Evolutionary conservation across 768 basidiomycete genomes (phyloP), one percentile per base, ranked within the genome.

Genomic region (Boletus huronensis): DNA sequence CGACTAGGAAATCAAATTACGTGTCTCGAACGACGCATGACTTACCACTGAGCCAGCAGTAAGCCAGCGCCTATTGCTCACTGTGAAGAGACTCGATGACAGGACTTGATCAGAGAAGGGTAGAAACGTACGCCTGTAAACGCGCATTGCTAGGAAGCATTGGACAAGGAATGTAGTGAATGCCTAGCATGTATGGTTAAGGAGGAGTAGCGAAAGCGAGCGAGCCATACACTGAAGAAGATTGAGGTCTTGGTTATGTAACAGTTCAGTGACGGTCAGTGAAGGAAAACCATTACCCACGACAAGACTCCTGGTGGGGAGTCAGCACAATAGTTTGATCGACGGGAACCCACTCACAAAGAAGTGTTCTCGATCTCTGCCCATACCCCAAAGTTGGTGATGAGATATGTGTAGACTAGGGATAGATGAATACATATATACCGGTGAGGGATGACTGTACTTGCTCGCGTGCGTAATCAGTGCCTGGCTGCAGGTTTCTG

Each of bases 91-190:
- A 19, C 16, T 61, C 25, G 48, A 50, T 44, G 17, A 34, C 39
- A 38, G 31, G 9, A 13, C 6, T 19, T n/a, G 17, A 6, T 8
- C 14, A 48, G 40, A 1, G 16, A 41, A 21, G 8, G 13, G n/a
- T 17, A n/a, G 28, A 38, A 39, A 68, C 78, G 48, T 61, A 80
- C 78, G 61, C 45, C 67, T 73, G 72, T 77, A 84, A 3, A 84
- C 70, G 1, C 82, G 79, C 57, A 74, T 66, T 0, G 73, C 63
- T 54, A 82, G 74, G 67, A 83, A 84, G 36, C 78, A 74, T 68
- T 84, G 83, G 6, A 83, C 82, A 21, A 82, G 64, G 39, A 75
- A 68, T 6, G 75, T 79, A 13, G 79, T 82, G 19, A 81, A 62
- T 29, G 74, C 59, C 66, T 67, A 32, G 13, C 4, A 34, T 16